phyloP scores from a whole-genome alignment of 345 rosid species.

The Aurinia saxatilis region DNA sequence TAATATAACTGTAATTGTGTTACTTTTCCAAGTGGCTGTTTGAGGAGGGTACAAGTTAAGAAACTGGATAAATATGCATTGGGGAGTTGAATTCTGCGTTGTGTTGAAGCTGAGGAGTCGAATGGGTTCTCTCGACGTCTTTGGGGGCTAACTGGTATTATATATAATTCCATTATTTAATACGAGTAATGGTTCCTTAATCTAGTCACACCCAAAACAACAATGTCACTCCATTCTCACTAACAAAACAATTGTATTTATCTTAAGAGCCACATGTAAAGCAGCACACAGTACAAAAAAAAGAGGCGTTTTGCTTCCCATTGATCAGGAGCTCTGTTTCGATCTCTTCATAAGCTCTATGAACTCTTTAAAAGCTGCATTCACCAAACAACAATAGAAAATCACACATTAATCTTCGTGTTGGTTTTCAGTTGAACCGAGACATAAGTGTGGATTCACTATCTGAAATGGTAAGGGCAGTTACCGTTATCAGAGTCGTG shows the following conservation, averaged over 20 bases:
- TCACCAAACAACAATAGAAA: background rate
- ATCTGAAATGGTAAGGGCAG: background rate
- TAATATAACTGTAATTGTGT: too few species aligned
- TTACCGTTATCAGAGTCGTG: constrained; percentile 87
- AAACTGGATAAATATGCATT: too few species aligned
- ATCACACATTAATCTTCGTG: background rate
- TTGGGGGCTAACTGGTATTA: too few species aligned
- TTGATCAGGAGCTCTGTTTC: constrained; percentile 16
- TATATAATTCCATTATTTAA: background rate
- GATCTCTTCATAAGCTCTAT: constrained; percentile 50
- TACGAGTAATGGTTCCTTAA: background rate
- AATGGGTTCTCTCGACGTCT: too few species aligned
- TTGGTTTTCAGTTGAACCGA: background rate
- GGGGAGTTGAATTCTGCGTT: too few species aligned
- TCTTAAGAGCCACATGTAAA: background rate
- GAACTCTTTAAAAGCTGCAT: constrained; percentile 49
- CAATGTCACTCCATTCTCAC: constrained; percentile 6
- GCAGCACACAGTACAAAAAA: constrained; percentile 15
- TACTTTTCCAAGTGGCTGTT: too few species aligned
- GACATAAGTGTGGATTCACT: background rate
- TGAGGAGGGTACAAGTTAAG: too few species aligned
- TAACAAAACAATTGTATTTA: constrained; percentile 4
- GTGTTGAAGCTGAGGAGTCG: too few species aligned
- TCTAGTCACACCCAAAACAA: background rate
- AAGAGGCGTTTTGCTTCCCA: background rate